phyloP scores from a whole-genome alignment of 75 land plant genomes.

The Pseudotsuga menziesii region DNA sequence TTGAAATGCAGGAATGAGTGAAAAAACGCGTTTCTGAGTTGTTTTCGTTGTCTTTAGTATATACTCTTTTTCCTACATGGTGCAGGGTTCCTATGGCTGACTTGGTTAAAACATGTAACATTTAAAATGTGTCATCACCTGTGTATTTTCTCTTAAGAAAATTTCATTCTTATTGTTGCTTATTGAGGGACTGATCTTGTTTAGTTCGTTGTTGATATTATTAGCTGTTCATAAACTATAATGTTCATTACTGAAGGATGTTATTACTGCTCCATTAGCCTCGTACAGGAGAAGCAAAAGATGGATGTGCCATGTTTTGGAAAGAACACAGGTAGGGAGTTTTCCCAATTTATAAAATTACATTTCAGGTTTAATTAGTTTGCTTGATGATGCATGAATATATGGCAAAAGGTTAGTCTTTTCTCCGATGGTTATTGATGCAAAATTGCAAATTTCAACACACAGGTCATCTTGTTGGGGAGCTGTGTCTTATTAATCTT shows the following conservation, averaged over 20 bases:
- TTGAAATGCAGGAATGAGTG: too few relatives aligned
- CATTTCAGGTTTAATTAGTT: neutral
- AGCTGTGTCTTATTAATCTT: neutral
- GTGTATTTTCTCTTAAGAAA: neutral
- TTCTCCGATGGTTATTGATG: neutral
- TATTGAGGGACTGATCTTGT: neutral
- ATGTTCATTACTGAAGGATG: neutral
- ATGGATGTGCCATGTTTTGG: constrained; percentile 85
- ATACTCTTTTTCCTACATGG: too few relatives aligned
- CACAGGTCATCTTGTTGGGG: neutral
- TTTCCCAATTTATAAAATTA: neutral
- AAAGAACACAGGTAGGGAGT: constrained; percentile 37
- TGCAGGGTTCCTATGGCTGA: neutral
- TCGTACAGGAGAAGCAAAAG: constrained; percentile 62
- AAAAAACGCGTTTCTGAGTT: too few relatives aligned
- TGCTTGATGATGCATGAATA: neutral
- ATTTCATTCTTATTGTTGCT: neutral
- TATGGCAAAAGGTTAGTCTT: neutral
- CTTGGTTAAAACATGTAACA: neutral
- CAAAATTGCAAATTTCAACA: neutral
- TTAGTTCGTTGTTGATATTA: neutral
- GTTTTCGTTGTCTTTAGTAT: too few relatives aligned
- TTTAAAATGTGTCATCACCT: neutral
- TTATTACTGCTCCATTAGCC: constrained; percentile 20
- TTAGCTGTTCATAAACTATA: neutral